Base-by-base conservation (phyloP, 129 eudicot genomes). In the carrot (Daucus carota) region DNA sequence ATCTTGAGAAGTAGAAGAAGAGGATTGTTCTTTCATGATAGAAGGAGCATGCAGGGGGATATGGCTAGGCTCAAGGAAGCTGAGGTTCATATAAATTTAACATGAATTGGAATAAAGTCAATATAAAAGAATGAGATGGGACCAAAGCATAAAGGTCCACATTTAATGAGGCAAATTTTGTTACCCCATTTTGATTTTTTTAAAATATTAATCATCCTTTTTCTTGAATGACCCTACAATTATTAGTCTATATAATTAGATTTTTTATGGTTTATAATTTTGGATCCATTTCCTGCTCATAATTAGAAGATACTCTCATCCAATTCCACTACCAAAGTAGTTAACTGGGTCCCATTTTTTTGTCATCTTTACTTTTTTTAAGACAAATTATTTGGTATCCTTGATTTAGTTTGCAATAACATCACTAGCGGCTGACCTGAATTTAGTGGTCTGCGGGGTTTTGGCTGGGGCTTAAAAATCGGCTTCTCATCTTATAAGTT, bases 51-150 rank as follows among this genome's bases (percentile, higher is more conserved):
- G 72, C 50, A 65, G 72, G 18, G 18, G 48, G 48, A 11, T 57
- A 10, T 71, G 42, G 36, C 32, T 20, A 31, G 40, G 65, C 52
- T 44, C 15, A 28, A n/a, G 75, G 45, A 72, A 36, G 54, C 24
- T 40, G 32, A 75, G 65, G 36, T 70, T 44, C 60, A 59, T 79
- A 60, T 73, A 62, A 34, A 54, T 42, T 26, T 22, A 29, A 29
- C 38, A 60, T 36, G 68, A 78, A 50, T 6, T 77, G 81, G 81
- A 72, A 78, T 78, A 78, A 78, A 78, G 81, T 70, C 76, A 33
- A 44, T 15, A 65, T 54, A 65, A 38, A 43, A 72, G 33, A 28
- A 43, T 32, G 7, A 43, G 45, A 18, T 77, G 81, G 81, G 81
- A 45, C 42, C 81, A 70, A 32, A 38, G 76, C 40, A 69, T 70